A percentile compares a stretch with the other conserved stretches of the same genome.
Evolutionary conservation across 257 asterid genomes (phyloP).

Genomic region (Penstemon davidsonii): DNA sequence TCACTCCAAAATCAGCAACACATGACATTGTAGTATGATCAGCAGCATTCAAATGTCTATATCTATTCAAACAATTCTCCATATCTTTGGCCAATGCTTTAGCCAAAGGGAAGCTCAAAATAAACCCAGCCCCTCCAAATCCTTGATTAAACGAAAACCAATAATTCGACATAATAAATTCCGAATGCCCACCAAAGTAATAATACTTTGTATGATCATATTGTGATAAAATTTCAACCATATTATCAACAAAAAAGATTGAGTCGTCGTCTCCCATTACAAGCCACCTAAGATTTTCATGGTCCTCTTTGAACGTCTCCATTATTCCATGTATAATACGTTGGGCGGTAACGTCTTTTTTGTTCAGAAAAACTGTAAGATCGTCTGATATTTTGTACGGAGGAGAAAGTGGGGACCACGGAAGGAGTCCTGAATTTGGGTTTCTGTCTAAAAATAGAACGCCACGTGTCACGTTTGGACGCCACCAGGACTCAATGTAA

Average conservation of each 20-base stretch:
- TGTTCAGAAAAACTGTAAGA: slow-evolving; percentile 30
- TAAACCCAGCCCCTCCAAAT: slow-evolving; percentile 72
- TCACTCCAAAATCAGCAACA: slow-evolving; percentile 65
- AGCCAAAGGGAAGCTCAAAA: slow-evolving; percentile 58
- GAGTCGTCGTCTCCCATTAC: slow-evolving; percentile 88
- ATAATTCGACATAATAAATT: slow-evolving; percentile 46
- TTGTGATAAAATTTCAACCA: slow-evolving; percentile 43
- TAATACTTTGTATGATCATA: slow-evolving; percentile 50
- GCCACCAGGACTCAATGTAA: slow-evolving; percentile 75
- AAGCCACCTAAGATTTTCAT: slow-evolving; percentile 39
- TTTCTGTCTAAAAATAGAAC: slow-evolving; percentile 45
- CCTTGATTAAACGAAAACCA: slow-evolving; percentile 57
- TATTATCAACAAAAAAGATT: slow-evolving; percentile 56
- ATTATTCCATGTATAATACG: slow-evolving; percentile 58
- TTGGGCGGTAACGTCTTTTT: slow-evolving; percentile 21
- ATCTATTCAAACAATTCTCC: slow-evolving; percentile 50
- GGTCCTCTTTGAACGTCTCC: slow-evolving; percentile 51
- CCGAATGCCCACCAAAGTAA: slow-evolving; percentile 57
- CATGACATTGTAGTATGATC: slow-evolving; percentile 53
- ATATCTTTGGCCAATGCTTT: slow-evolving; percentile 49
- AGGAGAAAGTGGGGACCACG: slow-evolving; percentile 62
- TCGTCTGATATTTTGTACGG: slow-evolving; percentile 49
- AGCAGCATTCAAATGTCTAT: slow-evolving; percentile 39
- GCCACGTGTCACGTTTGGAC: slow-evolving; percentile 54
- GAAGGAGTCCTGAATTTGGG: slow-evolving; percentile 44